Evolutionary conservation across 2,329 filamentous ascomycete species (phyloP).

Genomic region (Exophiala oligosperma): DNA sequence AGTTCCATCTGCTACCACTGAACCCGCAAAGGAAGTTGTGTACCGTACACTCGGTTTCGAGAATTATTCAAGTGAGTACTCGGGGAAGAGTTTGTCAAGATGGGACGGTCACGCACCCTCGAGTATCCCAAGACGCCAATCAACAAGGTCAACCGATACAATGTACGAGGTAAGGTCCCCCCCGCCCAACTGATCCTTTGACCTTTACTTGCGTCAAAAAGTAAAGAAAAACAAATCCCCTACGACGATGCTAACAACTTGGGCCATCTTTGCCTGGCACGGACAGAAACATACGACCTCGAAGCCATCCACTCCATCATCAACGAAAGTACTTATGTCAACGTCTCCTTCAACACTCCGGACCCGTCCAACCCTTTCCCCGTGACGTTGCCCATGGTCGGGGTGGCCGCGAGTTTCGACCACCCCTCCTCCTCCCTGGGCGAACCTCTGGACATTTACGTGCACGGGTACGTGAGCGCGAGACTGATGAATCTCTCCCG

Average conservation of each 20-base stretch:
- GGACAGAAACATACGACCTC: constrained; percentile 66
- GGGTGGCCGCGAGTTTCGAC: constrained; percentile 72
- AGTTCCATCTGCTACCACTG: too few species aligned
- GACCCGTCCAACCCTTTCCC: constrained; percentile 67
- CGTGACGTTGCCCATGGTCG: constrained; percentile 79
- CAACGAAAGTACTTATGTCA: constrained; percentile 69
- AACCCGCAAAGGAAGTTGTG: too few species aligned
- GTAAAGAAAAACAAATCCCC: too few species aligned
- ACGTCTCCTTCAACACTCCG: constrained; percentile 71
- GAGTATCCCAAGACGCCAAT: constrained; percentile 62
- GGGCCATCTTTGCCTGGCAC: not conserved
- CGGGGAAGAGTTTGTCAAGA: not conserved
- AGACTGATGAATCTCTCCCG: constrained; percentile 78
- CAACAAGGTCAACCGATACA: constrained; percentile 68
- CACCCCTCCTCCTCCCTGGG: constrained; percentile 59
- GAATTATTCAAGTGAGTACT: too few species aligned
- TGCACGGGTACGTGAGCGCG: constrained; percentile 80
- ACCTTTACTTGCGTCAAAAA: too few species aligned
- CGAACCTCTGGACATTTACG: constrained; percentile 71
- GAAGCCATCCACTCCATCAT: constrained; percentile 73
- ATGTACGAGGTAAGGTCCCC: constrained; percentile 57
- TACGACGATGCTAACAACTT: too few species aligned
- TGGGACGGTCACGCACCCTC: constrained; percentile 35
- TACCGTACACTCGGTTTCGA: too few species aligned
- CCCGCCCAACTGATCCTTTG: not conserved